A percentile compares a stretch with the other conserved stretches of the same genome.
phyloP scores from a whole-genome alignment of 169 alveolate genomes.

The Plasmodium relictum region DNA sequence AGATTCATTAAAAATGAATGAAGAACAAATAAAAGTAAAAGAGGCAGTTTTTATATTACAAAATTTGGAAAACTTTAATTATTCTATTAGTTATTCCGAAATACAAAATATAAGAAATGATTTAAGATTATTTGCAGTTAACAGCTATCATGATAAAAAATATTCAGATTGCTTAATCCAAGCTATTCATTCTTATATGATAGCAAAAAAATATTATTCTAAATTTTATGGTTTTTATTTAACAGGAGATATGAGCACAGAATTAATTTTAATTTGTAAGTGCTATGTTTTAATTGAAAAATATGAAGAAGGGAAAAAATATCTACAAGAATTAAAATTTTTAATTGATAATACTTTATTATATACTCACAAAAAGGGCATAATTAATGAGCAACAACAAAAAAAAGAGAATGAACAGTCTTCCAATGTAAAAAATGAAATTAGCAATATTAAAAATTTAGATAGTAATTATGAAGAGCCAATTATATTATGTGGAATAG shows the following conservation, averaged over 20 bases:
- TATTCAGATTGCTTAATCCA: conserved; percentile 81
- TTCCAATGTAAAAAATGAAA: neutral
- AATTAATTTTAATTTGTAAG: conserved; percentile 86
- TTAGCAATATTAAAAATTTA: conserved; percentile 2
- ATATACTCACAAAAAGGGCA: conserved; percentile 78
- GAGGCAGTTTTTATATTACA: conserved; percentile 71
- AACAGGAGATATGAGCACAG: conserved; percentile 90
- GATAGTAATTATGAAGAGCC: conserved; percentile 78
- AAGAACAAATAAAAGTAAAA: conserved; percentile 72
- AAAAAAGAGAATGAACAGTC: conserved; percentile 21
- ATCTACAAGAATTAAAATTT: conserved; percentile 85
- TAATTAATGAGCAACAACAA: conserved; percentile 32
- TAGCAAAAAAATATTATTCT: conserved; percentile 79
- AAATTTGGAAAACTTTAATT: conserved; percentile 70
- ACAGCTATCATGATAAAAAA: conserved; percentile 78
- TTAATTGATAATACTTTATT: conserved; percentile 88
- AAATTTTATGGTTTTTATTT: conserved; percentile 80
- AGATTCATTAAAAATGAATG: conserved; percentile 58
- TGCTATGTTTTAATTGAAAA: conserved; percentile 89
- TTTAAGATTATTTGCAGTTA: conserved; percentile 79
- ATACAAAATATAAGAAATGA: conserved; percentile 81
- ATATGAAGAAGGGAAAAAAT: conserved; percentile 82
- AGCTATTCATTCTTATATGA: conserved; percentile 81
- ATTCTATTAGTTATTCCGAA: conserved; percentile 75
- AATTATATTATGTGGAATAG: conserved; percentile 77